A percentile compares a stretch with the other conserved stretches of the same genome.
phyloP scores from a whole-genome alignment of 192 early-diverging fungal genomes.

The Gamsiella multidivaricata region DNA sequence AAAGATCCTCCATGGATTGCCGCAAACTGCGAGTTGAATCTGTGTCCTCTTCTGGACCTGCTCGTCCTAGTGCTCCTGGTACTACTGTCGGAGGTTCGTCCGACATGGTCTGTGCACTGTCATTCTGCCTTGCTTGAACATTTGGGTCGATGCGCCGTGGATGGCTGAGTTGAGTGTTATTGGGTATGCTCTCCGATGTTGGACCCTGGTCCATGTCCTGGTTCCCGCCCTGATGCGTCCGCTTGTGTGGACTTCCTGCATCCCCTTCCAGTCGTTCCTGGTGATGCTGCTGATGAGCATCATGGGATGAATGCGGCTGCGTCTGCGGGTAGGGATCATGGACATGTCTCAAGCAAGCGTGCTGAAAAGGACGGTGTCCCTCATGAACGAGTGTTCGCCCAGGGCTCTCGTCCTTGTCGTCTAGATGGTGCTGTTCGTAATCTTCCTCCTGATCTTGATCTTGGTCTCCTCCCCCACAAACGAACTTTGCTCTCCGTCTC shows the following conservation, averaged over 20 bases:
- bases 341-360: neutral
- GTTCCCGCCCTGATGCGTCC: constrained; percentile 3
- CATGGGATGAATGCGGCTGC: neutral
- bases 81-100: neutral
- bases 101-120: neutral
- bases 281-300: neutral
- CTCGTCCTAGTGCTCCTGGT: too few species aligned
- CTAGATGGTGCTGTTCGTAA: constrained; percentile 1
- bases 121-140: neutral
- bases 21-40: too few species aligned
- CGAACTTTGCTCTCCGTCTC: constrained; percentile 31
- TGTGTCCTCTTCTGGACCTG: too few species aligned
- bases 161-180: constrained; percentile 1
- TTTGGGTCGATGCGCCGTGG: neutral
- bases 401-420: neutral
- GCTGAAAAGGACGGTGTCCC: neutral
- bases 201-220: constrained; percentile 6
- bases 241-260: neutral
- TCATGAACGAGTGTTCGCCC: neutral
- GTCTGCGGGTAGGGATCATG: constrained; percentile 12
- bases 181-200: constrained; percentile 19
- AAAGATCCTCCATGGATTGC: too few species aligned
- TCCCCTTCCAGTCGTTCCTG: neutral
- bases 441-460: neutral
- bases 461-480: constrained; percentile 8